phyloP scores from a whole-genome alignment of 495 filamentous ascomycete genomes.

The Hypoxylon crocopeplum region DNA sequence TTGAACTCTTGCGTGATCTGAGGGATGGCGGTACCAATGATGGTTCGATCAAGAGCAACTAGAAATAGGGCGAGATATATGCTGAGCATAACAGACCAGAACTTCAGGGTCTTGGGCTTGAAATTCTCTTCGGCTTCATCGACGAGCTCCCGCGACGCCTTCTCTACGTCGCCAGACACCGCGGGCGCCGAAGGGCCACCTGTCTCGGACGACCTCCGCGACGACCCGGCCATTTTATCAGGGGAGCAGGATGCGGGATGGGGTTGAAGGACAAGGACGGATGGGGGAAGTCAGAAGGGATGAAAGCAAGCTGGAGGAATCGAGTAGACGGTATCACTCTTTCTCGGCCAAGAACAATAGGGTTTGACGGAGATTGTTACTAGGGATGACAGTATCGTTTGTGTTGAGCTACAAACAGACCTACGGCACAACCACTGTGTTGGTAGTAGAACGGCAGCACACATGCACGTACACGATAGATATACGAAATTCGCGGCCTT shows the following conservation, averaged over 20 bases:
- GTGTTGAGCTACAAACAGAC: neutral
- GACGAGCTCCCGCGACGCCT: conserved; percentile 13
- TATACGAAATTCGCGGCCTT: neutral
- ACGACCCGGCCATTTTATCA: conserved; percentile 27
- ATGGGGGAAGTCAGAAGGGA: neutral
- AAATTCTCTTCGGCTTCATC: conserved; percentile 45
- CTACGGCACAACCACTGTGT: neutral
- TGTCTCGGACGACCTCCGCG: conserved; percentile 21
- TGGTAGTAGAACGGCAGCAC: neutral
- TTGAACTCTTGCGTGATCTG: conserved; percentile 64
- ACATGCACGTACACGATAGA: neutral
- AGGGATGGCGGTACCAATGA: conserved; percentile 62
- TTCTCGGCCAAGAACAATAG: conserved; percentile 1
- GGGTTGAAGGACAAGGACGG: conserved; percentile 1
- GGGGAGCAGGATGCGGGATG: neutral
- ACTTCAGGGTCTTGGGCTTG: conserved; percentile 50
- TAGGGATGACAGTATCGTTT: neutral
- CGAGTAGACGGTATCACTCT: neutral
- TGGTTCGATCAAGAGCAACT: conserved; percentile 59
- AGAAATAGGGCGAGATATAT: conserved; percentile 57
- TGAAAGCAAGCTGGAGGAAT: neutral
- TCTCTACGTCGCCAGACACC: conserved; percentile 41
- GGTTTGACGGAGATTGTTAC: neutral
- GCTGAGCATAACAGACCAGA: conserved; percentile 56
- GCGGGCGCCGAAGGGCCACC: conserved; percentile 22